Conservation (phyloP, 495 filamentous ascomycete species). For the Lophiostoma macrostomum region DNA sequence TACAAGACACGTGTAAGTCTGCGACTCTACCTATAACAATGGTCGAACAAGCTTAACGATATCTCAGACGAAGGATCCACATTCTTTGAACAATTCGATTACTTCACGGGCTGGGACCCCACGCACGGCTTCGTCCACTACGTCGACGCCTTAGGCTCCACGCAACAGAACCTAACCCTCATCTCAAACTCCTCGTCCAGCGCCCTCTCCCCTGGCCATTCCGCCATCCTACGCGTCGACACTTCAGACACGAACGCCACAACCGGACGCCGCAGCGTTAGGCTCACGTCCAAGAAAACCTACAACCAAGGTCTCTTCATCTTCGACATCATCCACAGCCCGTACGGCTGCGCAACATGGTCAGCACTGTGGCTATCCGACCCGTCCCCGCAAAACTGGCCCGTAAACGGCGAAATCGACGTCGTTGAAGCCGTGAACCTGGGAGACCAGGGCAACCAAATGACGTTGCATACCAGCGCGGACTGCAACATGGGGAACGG, state of each 20-base stretch:
- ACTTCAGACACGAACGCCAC: conserved; percentile 39
- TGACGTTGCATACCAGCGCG: conserved; percentile 36
- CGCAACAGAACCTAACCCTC: conserved; percentile 50
- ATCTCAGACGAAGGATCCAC: conserved; percentile 43
- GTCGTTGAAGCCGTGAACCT: conserved; percentile 38
- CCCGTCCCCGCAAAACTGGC: conserved; percentile 42
- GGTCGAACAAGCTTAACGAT: background rate
- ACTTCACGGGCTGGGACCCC: conserved; percentile 45
- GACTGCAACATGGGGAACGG: conserved; percentile 39
- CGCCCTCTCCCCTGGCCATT: conserved; percentile 35
- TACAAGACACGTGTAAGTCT: conserved; percentile 50
- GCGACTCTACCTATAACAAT: background rate
- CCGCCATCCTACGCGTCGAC: conserved; percentile 54
- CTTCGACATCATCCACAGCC: conserved; percentile 41
- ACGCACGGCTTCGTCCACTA: conserved; percentile 42
- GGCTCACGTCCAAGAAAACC: conserved; percentile 37
- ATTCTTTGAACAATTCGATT: conserved; percentile 54
- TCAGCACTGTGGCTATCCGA: conserved; percentile 42
- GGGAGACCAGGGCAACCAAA: conserved; percentile 36
- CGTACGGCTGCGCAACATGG: conserved; percentile 43
- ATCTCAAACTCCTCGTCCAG: background rate
- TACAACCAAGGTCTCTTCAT: conserved; percentile 41
- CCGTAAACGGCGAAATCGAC: conserved; percentile 40
- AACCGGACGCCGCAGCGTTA: conserved; percentile 39
- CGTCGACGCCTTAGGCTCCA: conserved; percentile 33